Evolutionary conservation across 805 yeast species (phyloP).

Genomic region (Groenewaldozyma tartarivorans): DNA sequence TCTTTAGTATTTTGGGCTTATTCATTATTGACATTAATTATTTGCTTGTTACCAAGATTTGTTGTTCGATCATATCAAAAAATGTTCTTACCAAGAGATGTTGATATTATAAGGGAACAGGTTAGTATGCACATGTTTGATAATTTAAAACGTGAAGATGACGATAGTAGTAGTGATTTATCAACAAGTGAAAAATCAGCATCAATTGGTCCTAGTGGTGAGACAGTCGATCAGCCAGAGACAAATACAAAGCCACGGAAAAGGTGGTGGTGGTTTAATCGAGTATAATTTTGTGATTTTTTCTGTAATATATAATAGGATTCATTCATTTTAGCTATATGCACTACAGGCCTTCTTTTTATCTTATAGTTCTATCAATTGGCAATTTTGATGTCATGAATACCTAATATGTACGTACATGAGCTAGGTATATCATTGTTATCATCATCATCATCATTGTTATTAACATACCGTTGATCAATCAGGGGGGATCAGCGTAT

Average conservation of each 20-base stretch:
- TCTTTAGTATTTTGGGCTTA: conserved; percentile 52
- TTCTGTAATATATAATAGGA: too few species aligned
- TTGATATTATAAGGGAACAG: conserved; percentile 56
- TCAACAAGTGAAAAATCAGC: neutral
- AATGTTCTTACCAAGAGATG: conserved; percentile 48
- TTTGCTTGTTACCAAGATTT: conserved; percentile 52
- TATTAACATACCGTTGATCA: too few species aligned
- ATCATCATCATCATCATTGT: too few species aligned
- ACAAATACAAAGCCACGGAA: neutral
- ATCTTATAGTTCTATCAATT: too few species aligned
- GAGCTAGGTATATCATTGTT: too few species aligned
- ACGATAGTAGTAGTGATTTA: neutral
- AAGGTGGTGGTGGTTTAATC: neutral
- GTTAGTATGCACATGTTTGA: conserved; percentile 38
- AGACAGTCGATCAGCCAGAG: conserved; percentile 4
- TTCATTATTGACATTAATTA: conserved; percentile 41
- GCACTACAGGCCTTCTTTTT: too few species aligned
- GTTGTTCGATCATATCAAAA: conserved; percentile 39
- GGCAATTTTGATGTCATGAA: too few species aligned
- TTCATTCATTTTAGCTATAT: too few species aligned
- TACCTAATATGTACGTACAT: too few species aligned
- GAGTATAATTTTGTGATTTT: too few species aligned
- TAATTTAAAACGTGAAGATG: conserved; percentile 9
- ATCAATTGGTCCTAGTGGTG: neutral
- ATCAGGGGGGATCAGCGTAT: too few species aligned